These are phyloP conservation scores for Fusarium nurragi DNA, from an alignment of 2,329 filamentous ascomycete genomes.

Conservation along the genomic window DNA sequence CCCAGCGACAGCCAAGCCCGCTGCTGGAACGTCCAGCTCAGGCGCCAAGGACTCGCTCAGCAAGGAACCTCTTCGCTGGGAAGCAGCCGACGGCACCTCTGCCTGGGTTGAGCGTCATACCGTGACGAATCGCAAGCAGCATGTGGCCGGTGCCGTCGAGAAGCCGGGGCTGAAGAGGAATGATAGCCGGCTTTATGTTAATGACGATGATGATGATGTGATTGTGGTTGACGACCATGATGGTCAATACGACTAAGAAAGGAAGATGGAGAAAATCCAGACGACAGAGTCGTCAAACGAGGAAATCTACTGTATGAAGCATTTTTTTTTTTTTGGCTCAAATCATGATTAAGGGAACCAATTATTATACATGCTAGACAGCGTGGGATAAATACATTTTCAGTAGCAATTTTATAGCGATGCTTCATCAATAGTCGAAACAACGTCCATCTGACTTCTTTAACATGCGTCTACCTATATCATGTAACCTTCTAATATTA, in stretches of 20 bases:
- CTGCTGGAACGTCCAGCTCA: constrained; percentile 3
- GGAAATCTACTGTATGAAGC: neutral
- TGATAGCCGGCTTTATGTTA: constrained; percentile 41
- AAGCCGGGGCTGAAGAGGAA: constrained; percentile 36
- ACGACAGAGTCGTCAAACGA: neutral
- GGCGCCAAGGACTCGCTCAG: constrained; percentile 21
- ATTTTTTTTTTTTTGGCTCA: neutral
- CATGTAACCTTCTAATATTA: neutral
- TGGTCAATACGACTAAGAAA: constrained; percentile 38
- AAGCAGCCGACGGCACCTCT: constrained; percentile 48
- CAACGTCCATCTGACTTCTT: constrained; percentile 15
- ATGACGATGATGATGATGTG: constrained; percentile 43
- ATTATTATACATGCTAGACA: constrained; percentile 10
- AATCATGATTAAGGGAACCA: neutral
- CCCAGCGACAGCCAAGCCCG: constrained; percentile 27
- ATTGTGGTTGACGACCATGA: constrained; percentile 42
- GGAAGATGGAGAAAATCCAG: neutral
- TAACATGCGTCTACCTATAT: neutral
- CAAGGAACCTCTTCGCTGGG: constrained; percentile 49
- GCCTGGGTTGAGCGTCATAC: constrained; percentile 53
- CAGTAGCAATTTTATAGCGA: constrained; percentile 18
- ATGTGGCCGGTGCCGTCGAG: constrained; percentile 2
- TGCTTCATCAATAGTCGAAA: constrained; percentile 9
- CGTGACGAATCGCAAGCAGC: constrained; percentile 38
- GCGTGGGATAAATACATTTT: constrained; percentile 4